These are phyloP conservation scores for Ilex aquifolium DNA, from an alignment of 257 asterid species.

Conservation along the genomic window DNA sequence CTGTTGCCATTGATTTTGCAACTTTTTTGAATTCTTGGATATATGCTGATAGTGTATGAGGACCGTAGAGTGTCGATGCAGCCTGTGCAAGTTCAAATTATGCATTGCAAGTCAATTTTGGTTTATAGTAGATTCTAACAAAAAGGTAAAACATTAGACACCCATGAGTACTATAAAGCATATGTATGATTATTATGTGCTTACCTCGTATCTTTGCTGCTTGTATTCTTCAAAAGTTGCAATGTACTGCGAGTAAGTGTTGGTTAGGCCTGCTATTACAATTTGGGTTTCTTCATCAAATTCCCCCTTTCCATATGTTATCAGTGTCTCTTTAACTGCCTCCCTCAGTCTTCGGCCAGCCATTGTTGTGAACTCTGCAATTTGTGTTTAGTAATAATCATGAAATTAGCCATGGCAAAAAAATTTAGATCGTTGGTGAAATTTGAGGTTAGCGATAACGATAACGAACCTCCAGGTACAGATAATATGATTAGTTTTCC, in stretches of 20 bases:
- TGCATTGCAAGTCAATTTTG: neutral
- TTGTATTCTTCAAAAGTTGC: constrained; percentile 53
- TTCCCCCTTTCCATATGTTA: constrained; percentile 35
- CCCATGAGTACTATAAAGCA: too few species aligned
- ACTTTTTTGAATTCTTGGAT: constrained; percentile 62
- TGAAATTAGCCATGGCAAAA: neutral
- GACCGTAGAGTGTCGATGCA: constrained; percentile 63
- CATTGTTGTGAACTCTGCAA: constrained; percentile 62
- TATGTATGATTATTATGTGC: neutral
- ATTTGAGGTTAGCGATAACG: too few species aligned
- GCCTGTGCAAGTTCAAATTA: constrained; percentile 23
- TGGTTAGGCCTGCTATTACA: constrained; percentile 56
- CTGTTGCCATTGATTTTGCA: constrained; percentile 43
- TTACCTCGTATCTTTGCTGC: constrained; percentile 58
- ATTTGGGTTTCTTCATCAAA: constrained; percentile 29
- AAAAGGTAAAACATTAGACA: too few species aligned
- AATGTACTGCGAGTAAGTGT: constrained; percentile 49
- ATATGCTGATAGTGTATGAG: constrained; percentile 58
- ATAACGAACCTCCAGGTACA: constrained; percentile 49
- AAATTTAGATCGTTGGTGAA: neutral
- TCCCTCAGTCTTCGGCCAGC: constrained; percentile 59
- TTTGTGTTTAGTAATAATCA: neutral
- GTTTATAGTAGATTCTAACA: too few species aligned
- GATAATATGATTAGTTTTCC: constrained; percentile 42
- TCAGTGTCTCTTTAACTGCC: constrained; percentile 47